phyloP scores from a whole-genome alignment of 78 protist genomes.

The Reticulomyxa filosa region DNA sequence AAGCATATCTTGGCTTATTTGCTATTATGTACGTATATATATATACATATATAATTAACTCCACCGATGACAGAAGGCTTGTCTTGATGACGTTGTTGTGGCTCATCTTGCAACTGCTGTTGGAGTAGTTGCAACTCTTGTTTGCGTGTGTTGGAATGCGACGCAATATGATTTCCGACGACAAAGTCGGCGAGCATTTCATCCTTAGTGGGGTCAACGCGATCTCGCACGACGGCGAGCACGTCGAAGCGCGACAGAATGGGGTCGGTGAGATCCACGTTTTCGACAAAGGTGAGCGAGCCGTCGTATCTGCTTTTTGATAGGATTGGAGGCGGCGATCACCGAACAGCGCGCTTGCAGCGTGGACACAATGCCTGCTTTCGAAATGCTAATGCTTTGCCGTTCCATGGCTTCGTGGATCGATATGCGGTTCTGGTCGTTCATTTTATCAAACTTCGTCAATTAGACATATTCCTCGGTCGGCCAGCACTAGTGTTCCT shows the following conservation, averaged over 20 bases:
- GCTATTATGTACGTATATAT: no score
- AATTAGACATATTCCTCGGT: slow-evolving; percentile 91
- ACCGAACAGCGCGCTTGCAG: slow-evolving; percentile 87
- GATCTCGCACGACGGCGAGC: slow-evolving; percentile 66
- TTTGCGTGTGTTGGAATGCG: no score
- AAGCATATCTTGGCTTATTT: no score
- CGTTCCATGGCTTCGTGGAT: slow-evolving; percentile 99
- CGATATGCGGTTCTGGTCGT: slow-evolving; percentile 57
- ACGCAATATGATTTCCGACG: slow-evolving; percentile 50
- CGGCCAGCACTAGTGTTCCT: slow-evolving; percentile 98
- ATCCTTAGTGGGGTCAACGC: slow-evolving; percentile 54
- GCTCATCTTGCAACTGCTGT: no score
- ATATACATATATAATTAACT: no score
- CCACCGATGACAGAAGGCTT: no score
- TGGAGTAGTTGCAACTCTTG: no score
- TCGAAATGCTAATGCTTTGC: slow-evolving; percentile 90
- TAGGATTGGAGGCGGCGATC: slow-evolving; percentile 98
- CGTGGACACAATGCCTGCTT: slow-evolving; percentile 96
- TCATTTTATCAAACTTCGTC: slow-evolving; percentile 99
- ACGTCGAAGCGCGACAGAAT: slow-evolving; percentile 87
- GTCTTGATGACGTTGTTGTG: no score
- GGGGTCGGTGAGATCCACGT: not conserved
- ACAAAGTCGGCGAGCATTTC: slow-evolving; percentile 68
- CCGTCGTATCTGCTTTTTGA: slow-evolving; percentile 68
- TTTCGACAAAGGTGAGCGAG: not conserved